Percentiles rank a stretch among this genome's conserved stretches.
Conservation (phyloP, 1,139 yeast genomes). For the Schwanniomyces etchellsii region DNA sequence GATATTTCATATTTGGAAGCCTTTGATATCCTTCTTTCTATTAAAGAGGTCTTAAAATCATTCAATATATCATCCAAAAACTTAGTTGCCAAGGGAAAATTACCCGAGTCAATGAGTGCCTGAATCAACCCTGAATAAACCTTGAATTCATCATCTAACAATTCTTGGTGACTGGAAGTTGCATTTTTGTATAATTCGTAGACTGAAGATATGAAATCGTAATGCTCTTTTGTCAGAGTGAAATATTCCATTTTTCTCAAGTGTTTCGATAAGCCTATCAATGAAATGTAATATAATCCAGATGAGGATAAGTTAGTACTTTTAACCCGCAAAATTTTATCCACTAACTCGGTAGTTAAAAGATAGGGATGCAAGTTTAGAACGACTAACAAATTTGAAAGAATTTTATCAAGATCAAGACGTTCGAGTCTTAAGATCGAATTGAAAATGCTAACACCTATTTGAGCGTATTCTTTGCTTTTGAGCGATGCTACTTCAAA, state of each 20-base stretch:
- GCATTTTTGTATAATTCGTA: slow-evolving; percentile 19
- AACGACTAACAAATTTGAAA: slow-evolving; percentile 23
- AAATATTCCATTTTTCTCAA: slow-evolving; percentile 16
- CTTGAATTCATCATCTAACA: slow-evolving; percentile 29
- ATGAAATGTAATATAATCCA: slow-evolving; percentile 11
- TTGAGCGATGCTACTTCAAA: slow-evolving; percentile 30
- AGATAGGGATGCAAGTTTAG: slow-evolving; percentile 25
- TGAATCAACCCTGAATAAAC: slow-evolving; percentile 49
- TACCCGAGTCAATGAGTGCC: slow-evolving; percentile 45
- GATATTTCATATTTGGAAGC: slow-evolving; percentile 21
- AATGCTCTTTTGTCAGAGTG: slow-evolving; percentile 13
- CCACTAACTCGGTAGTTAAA: slow-evolving; percentile 16
- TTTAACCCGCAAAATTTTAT: slow-evolving; percentile 3
- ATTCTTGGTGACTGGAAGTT: slow-evolving; percentile 3
- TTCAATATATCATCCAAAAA: slow-evolving; percentile 44
- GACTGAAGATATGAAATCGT: slow-evolving; percentile 22
- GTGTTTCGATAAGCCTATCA: slow-evolving; percentile 19
- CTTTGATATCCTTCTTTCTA: slow-evolving; percentile 10
- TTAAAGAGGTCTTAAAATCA: slow-evolving; percentile 20
- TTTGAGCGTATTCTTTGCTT: slow-evolving; percentile 58
- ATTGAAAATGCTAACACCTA: slow-evolving; percentile 54
- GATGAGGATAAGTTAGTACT: slow-evolving; percentile 1
- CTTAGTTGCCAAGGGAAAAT: slow-evolving; percentile 45
- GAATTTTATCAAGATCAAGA: slow-evolving; percentile 19
- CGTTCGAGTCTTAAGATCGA: slow-evolving; percentile 32